phyloP scores from a whole-genome alignment of 768 basidiomycete genomes.

The Rhodocollybia butyracea region DNA sequence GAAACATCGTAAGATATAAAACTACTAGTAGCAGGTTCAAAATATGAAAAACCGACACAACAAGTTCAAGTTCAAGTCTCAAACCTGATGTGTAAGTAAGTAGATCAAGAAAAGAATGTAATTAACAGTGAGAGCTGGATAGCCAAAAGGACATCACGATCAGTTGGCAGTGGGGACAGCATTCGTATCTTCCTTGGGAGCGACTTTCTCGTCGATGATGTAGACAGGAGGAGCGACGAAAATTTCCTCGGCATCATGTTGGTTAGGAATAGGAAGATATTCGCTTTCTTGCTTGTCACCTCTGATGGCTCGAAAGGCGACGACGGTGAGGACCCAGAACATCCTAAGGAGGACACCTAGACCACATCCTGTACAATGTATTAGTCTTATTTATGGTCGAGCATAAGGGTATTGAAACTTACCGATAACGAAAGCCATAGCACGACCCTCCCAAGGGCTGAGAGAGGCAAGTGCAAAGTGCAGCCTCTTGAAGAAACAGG shows the following conservation, averaged over 20 bases:
- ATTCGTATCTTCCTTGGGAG: background rate
- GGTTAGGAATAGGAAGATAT: slow-evolving; percentile 38
- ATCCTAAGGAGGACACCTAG: slow-evolving; percentile 80
- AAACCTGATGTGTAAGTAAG: too few relatives aligned
- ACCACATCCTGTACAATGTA: slow-evolving; percentile 61
- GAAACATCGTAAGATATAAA: too few relatives aligned
- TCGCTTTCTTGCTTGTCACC: slow-evolving; percentile 40
- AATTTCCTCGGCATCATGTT: slow-evolving; percentile 46
- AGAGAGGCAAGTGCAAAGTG: slow-evolving; percentile 64
- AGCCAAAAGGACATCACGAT: background rate
- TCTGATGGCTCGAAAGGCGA: slow-evolving; percentile 55
- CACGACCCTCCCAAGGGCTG: slow-evolving; percentile 80
- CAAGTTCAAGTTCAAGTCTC: too few relatives aligned
- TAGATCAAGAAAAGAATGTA: too few relatives aligned
- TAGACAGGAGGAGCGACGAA: slow-evolving; percentile 56
- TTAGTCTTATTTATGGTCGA: background rate
- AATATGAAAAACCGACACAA: too few relatives aligned
- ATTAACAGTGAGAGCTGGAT: too few relatives aligned
- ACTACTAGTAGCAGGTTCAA: too few relatives aligned
- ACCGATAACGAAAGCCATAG: slow-evolving; percentile 83
- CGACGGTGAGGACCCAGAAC: slow-evolving; percentile 68
- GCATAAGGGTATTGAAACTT: slow-evolving; percentile 19
- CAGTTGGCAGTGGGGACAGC: background rate
- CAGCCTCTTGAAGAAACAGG: slow-evolving; percentile 58
- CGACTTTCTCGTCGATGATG: slow-evolving; percentile 12